These are phyloP conservation scores for Plasmodium malariae DNA, from an alignment of 169 alveolate genomes.

Conservation along the genomic window DNA sequence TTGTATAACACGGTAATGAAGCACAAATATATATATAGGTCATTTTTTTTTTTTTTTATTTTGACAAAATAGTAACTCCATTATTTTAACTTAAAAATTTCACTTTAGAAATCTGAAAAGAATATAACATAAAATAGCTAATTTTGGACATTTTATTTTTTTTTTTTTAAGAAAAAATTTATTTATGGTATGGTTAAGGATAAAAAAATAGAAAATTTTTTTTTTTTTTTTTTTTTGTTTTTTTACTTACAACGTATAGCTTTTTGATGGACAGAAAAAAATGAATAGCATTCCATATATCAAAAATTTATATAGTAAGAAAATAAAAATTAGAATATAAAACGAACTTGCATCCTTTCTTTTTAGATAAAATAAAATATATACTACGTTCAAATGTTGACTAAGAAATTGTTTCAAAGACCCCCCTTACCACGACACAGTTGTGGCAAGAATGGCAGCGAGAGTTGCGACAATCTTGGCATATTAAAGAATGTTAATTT, in stretches of 20 bases:
- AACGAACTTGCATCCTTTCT: background rate
- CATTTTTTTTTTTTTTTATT: background rate
- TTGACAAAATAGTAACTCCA: background rate
- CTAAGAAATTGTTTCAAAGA: too few species aligned
- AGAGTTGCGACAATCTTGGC: too few species aligned
- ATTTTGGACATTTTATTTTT: background rate
- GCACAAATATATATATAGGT: background rate
- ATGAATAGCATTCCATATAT: conserved; percentile 39
- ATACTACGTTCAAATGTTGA: too few species aligned
- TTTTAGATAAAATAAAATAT: too few species aligned
- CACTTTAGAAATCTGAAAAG: background rate
- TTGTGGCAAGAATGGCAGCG: too few species aligned
- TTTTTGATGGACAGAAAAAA: conserved; percentile 22
- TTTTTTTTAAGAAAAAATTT: background rate
- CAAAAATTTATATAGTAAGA: conserved; percentile 66
- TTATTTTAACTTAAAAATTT: too few species aligned
- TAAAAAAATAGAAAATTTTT: background rate
- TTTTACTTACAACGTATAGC: background rate
- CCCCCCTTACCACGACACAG: too few species aligned
- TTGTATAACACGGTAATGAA: background rate
- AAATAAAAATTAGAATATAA: background rate
- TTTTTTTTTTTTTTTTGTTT: conserved; percentile 24
- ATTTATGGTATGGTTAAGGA: conserved; percentile 13
- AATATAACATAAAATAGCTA: background rate
- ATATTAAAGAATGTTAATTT: too few species aligned